Base-by-base conservation (phyloP, 352 stramenopile genomes). In the Pythium periplocum region DNA sequence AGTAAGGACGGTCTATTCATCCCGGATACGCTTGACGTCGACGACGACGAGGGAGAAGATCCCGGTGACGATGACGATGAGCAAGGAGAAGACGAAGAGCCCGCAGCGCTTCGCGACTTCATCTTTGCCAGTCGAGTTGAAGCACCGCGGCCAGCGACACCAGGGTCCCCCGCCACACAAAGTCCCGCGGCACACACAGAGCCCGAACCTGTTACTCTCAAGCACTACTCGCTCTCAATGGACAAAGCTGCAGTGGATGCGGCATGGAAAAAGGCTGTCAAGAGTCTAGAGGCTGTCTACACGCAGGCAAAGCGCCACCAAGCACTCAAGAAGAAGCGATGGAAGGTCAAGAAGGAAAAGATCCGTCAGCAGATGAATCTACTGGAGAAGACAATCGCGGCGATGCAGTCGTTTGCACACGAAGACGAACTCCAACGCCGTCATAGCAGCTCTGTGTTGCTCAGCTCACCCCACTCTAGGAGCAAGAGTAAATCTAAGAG, bases 361-460 rank as follows among this genome's bases (percentile, higher is more conserved):
- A 61, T 90, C 44, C 65, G 70, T 45, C 74, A 78, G 37, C 79
- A 90, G 54, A 90, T 90, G 17, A 61, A 77, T 49, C 40, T 87
- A 47, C 51, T 90, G 6, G 79, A 90, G 56, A 88, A 86, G 48
- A 83, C 71, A 0, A 83, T 90, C 41, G 63, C 69, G 33, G 84
- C 79, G 1, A 86, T 90, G 69, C 66, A 86, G 57, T 58, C 54
- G 3, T 72, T 88, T 38, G 69, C 70, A 6, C 52, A 70, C 6
- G 66, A 87, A 36, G 65, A 87, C 51, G 61, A 78, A 31, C 71
- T 75, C 41, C 69, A 68, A 38, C 66, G 68, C 3, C 69, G 62
- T 30, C 63, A 71, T 33, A 85, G 61, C 49, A 56, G 42, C n/a
- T 68, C 61, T 0, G 57, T 59, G 30, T 54, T 42, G 38, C 38